Conservation (phyloP, 441 rosid genomes). For the Adansonia grandidieri region DNA sequence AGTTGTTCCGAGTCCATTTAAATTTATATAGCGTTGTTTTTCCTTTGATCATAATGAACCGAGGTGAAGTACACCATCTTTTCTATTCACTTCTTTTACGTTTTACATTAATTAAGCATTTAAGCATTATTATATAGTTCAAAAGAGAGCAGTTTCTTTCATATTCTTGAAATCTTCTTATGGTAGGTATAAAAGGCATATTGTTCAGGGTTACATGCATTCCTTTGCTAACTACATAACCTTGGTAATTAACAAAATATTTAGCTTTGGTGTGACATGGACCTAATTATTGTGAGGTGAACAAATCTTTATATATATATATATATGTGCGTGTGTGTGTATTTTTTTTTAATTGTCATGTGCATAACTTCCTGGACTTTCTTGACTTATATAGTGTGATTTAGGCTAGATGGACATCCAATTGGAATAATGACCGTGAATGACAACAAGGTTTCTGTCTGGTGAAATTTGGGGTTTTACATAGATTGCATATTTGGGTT, state of each 20-base stretch:
- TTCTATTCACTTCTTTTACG: not conserved
- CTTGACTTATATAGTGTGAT: not conserved
- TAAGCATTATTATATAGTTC: not conserved
- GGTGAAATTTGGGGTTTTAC: not conserved
- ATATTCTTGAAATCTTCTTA: not conserved
- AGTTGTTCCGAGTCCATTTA: constrained; percentile 23
- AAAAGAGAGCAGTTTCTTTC: not conserved
- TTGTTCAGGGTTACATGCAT: not conserved
- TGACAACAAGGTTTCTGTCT: constrained; percentile 7
- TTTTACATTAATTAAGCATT: not conserved
- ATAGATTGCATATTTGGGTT: not conserved
- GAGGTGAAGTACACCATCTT: not conserved
- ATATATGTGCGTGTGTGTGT: no score
- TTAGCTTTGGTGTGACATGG: not conserved
- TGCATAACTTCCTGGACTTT: not conserved
- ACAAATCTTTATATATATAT: no score
- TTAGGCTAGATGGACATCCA: constrained; percentile 5
- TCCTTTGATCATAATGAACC: not conserved
- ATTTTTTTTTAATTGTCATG: not conserved
- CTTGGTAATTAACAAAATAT: not conserved
- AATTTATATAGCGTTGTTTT: not conserved
- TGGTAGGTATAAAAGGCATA: not conserved
- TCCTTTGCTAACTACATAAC: not conserved
- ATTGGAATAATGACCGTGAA: not conserved
- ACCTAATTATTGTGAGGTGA: not conserved